Conservation (phyloP, 371 early-diverging fungal species). For the Fennellomyces sp. region DNA sequence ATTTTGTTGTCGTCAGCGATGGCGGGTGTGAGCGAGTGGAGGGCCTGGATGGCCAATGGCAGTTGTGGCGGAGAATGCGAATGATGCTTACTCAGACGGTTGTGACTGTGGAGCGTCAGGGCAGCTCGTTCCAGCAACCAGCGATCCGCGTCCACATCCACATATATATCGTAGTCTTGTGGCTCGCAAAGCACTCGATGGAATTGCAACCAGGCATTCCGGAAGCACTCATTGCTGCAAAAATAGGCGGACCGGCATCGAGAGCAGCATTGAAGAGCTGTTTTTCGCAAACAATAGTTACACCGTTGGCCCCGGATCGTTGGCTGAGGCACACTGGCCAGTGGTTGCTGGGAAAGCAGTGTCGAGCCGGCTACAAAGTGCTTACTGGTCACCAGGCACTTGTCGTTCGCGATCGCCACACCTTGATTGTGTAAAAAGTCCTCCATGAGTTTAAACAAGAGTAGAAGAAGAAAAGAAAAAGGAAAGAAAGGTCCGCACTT, state of each 20-base stretch:
- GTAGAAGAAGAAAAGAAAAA: background rate
- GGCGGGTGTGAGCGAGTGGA: constrained; percentile 16
- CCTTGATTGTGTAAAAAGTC: constrained; percentile 4
- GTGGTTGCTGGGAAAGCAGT: constrained; percentile 29
- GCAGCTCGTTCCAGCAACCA: constrained; percentile 48
- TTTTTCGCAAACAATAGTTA: constrained; percentile 42
- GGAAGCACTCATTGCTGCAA: constrained; percentile 48
- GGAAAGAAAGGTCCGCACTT: background rate
- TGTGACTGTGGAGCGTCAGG: constrained; percentile 48
- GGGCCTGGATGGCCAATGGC: constrained; percentile 37
- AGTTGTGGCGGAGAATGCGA: constrained; percentile 47
- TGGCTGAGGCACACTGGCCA: constrained; percentile 45
- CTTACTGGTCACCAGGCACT: background rate
- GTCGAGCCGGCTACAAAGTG: constrained; percentile 26
- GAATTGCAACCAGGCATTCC: constrained; percentile 50
- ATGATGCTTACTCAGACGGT: constrained; percentile 50
- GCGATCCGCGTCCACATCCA: constrained; percentile 42
- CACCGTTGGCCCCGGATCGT: constrained; percentile 43
- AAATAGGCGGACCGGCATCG: constrained; percentile 52
- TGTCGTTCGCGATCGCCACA: background rate
- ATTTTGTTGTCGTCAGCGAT: background rate
- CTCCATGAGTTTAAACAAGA: constrained; percentile 4
- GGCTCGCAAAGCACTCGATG: constrained; percentile 47
- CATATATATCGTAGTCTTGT: constrained; percentile 39
- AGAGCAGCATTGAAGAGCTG: constrained; percentile 48